These are phyloP conservation scores for Pseudonectria foliicola DNA, from an alignment of 2,329 filamentous ascomycete genomes.

Conservation along the genomic window DNA sequence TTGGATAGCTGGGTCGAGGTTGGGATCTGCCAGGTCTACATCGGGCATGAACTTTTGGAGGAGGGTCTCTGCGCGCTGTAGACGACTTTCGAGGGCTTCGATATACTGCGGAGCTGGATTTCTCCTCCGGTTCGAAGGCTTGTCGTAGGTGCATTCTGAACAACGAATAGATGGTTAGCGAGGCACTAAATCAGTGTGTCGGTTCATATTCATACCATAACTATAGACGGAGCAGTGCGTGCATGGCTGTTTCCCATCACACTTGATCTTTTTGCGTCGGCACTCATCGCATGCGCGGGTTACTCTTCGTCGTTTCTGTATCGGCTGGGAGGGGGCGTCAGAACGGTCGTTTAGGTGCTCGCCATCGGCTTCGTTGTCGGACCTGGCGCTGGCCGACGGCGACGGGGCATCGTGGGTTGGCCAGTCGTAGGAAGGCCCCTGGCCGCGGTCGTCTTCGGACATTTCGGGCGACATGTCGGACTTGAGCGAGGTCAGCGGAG, in stretches of 20 bases:
- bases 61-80: conserved; percentile 76
- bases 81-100: conserved; percentile 74
- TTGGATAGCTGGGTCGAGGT: conserved; percentile 68
- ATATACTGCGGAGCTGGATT: conserved; percentile 92
- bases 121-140: conserved; percentile 82
- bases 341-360: conserved; percentile 22
- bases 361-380: conserved; percentile 34
- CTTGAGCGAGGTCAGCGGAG: conserved; percentile 18
- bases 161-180: background rate
- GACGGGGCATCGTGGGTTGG: conserved; percentile 29
- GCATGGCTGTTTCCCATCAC: conserved; percentile 79
- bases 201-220: conserved; percentile 59
- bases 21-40: conserved; percentile 77
- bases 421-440: conserved; percentile 30
- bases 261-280: conserved; percentile 80
- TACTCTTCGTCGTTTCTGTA: conserved; percentile 71
- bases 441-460: conserved; percentile 37
- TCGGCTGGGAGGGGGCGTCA: conserved; percentile 43
- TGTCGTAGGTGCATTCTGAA: conserved; percentile 88
- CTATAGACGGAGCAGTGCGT: conserved; percentile 98
- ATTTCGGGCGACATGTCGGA: conserved; percentile 30
- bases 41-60: conserved; percentile 76
- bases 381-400: conserved; percentile 36
- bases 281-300: conserved; percentile 79
- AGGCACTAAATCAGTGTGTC: conserved; percentile 1